Evolutionary conservation across 2,329 filamentous ascomycete genomes (phyloP).

Genomic region (Acephala macrosclerotiorum): DNA sequence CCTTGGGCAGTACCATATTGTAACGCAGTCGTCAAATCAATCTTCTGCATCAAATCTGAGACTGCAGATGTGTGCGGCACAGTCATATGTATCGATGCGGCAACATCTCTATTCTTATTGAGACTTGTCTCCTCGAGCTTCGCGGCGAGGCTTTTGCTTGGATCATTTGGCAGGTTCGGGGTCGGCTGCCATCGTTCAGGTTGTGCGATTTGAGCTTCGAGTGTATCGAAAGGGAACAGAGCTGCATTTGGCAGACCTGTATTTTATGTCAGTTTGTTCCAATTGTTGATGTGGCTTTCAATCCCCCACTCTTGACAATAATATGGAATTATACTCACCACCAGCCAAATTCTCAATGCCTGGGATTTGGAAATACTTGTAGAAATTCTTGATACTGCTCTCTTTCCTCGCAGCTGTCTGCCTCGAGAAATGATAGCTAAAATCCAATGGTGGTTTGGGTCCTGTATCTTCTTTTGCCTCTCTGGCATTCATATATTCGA

Average conservation of each 20-base stretch:
- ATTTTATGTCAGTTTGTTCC: constrained; percentile 25
- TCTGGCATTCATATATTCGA: constrained; percentile 35
- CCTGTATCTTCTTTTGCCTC: constrained; percentile 22
- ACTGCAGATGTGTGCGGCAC: constrained; percentile 74
- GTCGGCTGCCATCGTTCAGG: constrained; percentile 78
- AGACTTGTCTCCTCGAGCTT: constrained; percentile 46
- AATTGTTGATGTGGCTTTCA: constrained; percentile 3
- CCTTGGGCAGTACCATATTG: constrained; percentile 88
- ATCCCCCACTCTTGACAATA: constrained; percentile 17
- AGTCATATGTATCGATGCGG: constrained; percentile 59
- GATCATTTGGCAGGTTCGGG: constrained; percentile 61
- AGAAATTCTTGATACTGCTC: constrained; percentile 80
- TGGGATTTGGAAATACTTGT: constrained; percentile 79
- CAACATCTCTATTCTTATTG: constrained; percentile 37
- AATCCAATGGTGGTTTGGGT: constrained; percentile 65
- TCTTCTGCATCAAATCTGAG: constrained; percentile 68
- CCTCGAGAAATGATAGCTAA: constrained; percentile 81
- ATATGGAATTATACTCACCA: constrained; percentile 52
- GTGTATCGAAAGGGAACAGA: constrained; percentile 90
- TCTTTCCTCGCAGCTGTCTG: constrained; percentile 69
- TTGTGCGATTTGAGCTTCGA: constrained; percentile 81
- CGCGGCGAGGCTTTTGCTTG: constrained; percentile 45
- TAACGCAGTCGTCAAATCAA: constrained; percentile 82
- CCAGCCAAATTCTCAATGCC: constrained; percentile 69
- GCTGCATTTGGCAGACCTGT: constrained; percentile 76